Conservation (phyloP, 2,329 filamentous ascomycete species). For the Cladosporium halotolerans region DNA sequence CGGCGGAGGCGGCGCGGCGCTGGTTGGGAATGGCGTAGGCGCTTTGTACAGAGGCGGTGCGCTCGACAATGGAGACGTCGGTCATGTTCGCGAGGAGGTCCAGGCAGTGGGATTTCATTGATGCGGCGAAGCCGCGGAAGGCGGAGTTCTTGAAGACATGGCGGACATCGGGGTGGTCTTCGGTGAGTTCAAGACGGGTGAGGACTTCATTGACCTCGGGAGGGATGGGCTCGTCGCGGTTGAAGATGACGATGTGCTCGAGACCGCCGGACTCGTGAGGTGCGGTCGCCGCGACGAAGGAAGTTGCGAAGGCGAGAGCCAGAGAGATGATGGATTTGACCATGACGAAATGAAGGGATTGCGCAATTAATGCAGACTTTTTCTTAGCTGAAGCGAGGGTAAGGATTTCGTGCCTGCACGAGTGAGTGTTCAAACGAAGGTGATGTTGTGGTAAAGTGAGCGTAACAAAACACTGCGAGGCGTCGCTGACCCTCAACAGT, state of each 20-base stretch:
- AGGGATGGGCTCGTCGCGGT: constrained; percentile 25
- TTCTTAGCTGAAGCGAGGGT: background rate
- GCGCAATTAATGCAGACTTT: constrained; percentile 3
- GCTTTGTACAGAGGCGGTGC: constrained; percentile 22
- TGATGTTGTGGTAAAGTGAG: constrained; percentile 1
- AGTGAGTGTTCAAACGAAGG: background rate
- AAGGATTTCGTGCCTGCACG: constrained; percentile 10
- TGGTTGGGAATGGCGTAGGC: constrained; percentile 11
- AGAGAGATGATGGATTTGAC: background rate
- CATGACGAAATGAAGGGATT: constrained; percentile 1
- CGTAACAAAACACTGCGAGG: background rate
- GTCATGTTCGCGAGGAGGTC: constrained; percentile 34
- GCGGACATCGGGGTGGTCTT: constrained; percentile 33
- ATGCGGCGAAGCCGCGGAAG: constrained; percentile 36
- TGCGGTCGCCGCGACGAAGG: constrained; percentile 1
- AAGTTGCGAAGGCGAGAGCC: background rate
- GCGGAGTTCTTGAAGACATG: constrained; percentile 37
- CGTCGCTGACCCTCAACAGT: background rate
- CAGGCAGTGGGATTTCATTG: constrained; percentile 36
- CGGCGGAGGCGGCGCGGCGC: constrained; percentile 23
- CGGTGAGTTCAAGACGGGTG: constrained; percentile 29
- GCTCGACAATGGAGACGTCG: constrained; percentile 38
- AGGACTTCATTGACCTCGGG: constrained; percentile 33
- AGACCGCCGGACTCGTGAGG: constrained; percentile 13
- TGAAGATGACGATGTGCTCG: constrained; percentile 35